These are phyloP conservation scores for Neurospora africana DNA, from an alignment of 495 filamentous ascomycete genomes.

Conservation along the genomic window DNA sequence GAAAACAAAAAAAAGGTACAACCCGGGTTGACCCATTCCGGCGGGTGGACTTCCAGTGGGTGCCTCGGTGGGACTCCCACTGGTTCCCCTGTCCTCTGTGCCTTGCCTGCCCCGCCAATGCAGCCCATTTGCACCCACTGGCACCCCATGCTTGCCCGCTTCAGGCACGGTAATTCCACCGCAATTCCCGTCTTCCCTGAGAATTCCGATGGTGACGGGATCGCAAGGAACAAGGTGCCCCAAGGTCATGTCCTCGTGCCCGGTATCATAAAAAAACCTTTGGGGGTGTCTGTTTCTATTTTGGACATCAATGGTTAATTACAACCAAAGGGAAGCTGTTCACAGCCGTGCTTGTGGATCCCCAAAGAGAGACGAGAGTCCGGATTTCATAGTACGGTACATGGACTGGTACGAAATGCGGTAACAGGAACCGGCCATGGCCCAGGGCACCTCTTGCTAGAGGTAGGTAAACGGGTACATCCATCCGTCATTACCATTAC, in stretches of 20 bases:
- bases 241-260: neutral
- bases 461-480: neutral
- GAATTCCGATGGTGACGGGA: conserved; percentile 16
- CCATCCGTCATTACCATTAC: neutral
- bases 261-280: neutral
- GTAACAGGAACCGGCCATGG: neutral
- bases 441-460: neutral
- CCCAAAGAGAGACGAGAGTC: neutral
- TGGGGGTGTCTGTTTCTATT: neutral
- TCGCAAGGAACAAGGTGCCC: neutral
- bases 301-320: neutral
- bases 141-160: neutral
- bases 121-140: neutral
- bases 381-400: neutral
- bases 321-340: too few species aligned
- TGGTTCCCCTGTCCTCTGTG: neutral
- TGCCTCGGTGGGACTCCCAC: neutral
- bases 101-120: neutral
- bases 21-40: neutral
- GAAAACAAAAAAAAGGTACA: neutral
- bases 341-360: neutral
- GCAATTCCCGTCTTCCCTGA: conserved; percentile 11
- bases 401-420: neutral
- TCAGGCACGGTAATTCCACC: neutral
- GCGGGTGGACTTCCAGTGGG: neutral